These are phyloP conservation scores for Lolium multiflorum DNA, from an alignment of 176 grass and related monocot genomes.

Conservation along the genomic window DNA sequence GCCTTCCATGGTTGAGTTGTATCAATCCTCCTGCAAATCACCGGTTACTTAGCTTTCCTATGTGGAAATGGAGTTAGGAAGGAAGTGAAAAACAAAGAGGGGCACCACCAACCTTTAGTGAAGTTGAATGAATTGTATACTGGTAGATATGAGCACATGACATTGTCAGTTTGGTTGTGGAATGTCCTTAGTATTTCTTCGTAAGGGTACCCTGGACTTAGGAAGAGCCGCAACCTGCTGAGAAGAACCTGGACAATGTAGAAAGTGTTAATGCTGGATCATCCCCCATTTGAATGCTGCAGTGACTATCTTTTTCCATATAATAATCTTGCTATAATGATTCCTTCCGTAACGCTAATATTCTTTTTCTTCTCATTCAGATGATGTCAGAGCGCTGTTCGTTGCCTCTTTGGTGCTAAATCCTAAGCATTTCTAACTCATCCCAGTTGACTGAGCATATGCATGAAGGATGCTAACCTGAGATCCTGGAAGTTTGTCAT, in stretches of 20 bases:
- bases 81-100: slow-evolving; percentile 10
- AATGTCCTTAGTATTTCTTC: slow-evolving; percentile 93
- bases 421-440: slow-evolving; percentile 3
- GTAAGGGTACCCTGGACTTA: slow-evolving; percentile 92
- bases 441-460: slow-evolving; percentile 11
- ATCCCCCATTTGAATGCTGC: slow-evolving; percentile 10
- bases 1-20: slow-evolving; percentile 87
- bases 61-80: slow-evolving; percentile 6
- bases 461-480: slow-evolving; percentile 62
- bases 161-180: slow-evolving; percentile 87
- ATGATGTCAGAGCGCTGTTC: slow-evolving; percentile 17
- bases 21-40: slow-evolving; percentile 80
- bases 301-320: not conserved
- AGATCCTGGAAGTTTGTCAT: slow-evolving; percentile 89
- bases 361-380: slow-evolving; percentile 3
- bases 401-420: slow-evolving; percentile 20
- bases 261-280: slow-evolving; percentile 40
- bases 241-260: slow-evolving; percentile 77
- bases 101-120: slow-evolving; percentile 70
- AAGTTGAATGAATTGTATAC: slow-evolving; percentile 84
- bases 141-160: slow-evolving; percentile 88
- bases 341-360: not conserved
- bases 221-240: slow-evolving; percentile 85
- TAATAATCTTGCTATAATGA: not conserved
- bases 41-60: slow-evolving; percentile 32